Conservation (phyloP, 345 rosid genomes). For the Clarkia xantiana region DNA sequence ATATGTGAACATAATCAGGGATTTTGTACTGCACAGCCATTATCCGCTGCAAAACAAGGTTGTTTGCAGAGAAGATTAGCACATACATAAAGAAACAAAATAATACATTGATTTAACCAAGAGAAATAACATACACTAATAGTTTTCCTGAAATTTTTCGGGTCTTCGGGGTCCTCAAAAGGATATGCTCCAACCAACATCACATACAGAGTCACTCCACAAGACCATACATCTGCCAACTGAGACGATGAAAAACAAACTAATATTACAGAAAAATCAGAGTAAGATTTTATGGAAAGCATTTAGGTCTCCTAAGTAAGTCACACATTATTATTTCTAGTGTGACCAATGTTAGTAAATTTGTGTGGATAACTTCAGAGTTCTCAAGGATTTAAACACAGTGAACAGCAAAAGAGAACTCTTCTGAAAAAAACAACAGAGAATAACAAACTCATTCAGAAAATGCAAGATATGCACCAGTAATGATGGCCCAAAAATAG, state of each 20-base stretch:
- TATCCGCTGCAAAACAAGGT: conserved; percentile 14
- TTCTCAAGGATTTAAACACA: no score
- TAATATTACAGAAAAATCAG: background rate
- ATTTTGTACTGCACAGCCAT: conserved; percentile 14
- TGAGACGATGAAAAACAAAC: conserved; percentile 10
- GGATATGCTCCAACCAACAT: conserved; percentile 53
- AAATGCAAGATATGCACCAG: no score
- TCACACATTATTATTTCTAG: no score
- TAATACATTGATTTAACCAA: background rate
- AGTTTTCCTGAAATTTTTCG: conserved; percentile 41
- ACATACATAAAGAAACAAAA: background rate
- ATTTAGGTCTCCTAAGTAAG: no score
- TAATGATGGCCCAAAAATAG: no score
- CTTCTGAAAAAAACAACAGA: no score
- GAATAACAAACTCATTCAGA: no score
- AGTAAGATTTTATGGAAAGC: background rate
- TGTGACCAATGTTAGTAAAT: no score
- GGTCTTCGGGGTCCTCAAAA: conserved; percentile 40
- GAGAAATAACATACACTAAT: conserved; percentile 14
- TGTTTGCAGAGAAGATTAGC: background rate
- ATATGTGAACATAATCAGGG: conserved; percentile 13
- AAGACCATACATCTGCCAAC: conserved; percentile 48
- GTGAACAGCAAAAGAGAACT: no score
- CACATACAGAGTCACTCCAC: conserved; percentile 43
- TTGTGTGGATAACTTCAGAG: no score